Conservation (phyloP, 768 basidiomycete species). For the Boletus vinaceobasis region DNA sequence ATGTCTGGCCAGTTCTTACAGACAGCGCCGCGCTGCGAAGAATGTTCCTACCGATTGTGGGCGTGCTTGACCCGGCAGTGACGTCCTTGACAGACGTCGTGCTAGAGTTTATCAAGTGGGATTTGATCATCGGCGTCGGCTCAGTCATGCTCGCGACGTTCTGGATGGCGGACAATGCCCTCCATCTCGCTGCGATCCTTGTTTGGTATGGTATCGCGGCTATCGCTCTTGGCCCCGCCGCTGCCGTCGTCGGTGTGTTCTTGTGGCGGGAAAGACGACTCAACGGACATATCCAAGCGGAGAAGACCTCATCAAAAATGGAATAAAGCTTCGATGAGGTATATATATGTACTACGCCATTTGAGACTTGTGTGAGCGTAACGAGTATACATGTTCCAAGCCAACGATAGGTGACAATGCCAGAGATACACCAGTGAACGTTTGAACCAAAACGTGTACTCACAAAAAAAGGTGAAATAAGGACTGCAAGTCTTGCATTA, state of each 20-base stretch:
- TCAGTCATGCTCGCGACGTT: constrained; percentile 44
- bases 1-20: constrained; percentile 11
- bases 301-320: background rate
- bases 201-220: constrained; percentile 44
- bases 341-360: background rate
- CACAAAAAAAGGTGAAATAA: too few relatives aligned
- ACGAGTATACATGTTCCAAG: background rate
- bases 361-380: background rate
- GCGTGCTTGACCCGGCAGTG: background rate
- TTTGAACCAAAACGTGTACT: background rate
- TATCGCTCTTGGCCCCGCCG: constrained; percentile 47
- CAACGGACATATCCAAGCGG: constrained; percentile 5
- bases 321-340: background rate
- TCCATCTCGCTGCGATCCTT: constrained; percentile 34
- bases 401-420: background rate
- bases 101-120: constrained; percentile 51
- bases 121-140: constrained; percentile 37
- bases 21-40: constrained; percentile 2
- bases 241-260: constrained; percentile 44
- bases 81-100: constrained; percentile 10
- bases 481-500: too few relatives aligned
- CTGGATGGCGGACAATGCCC: constrained; percentile 42
- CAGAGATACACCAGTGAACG: background rate
- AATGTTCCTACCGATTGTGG: constrained; percentile 5
- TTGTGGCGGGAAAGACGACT: constrained; percentile 47